phyloP scores from a whole-genome alignment of 805 yeast genomes.

The Candida caryicola region DNA sequence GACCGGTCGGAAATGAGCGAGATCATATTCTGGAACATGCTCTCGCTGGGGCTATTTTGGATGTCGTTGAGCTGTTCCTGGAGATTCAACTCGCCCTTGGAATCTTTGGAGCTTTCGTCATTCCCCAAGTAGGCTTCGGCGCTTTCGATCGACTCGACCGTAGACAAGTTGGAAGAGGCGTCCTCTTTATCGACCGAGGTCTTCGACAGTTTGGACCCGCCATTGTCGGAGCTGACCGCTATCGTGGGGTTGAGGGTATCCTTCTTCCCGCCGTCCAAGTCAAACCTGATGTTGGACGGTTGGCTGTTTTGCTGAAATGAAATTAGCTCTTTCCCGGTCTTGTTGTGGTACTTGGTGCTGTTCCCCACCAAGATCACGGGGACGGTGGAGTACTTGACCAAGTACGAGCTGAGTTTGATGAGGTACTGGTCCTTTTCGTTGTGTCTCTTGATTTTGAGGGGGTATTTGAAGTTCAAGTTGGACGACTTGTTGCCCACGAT shows the following conservation, averaged over 20 bases:
- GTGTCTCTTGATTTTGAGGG: conserved; percentile 23
- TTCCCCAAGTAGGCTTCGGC: conserved; percentile 5
- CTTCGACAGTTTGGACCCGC: neutral
- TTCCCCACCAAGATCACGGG: conserved; percentile 40
- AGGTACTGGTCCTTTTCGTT: conserved; percentile 25
- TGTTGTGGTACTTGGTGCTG: conserved; percentile 16
- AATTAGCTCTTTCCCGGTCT: conserved; percentile 5
- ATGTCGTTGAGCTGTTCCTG: neutral
- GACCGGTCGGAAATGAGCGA: conserved; percentile 26
- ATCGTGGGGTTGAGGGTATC: neutral
- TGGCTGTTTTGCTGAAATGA: neutral
- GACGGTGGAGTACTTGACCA: conserved; percentile 37
- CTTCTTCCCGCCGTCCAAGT: conserved; percentile 1
- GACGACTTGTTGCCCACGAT: conserved; percentile 38
- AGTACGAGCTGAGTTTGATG: conserved; percentile 36
- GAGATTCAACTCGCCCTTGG: neutral
- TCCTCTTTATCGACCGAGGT: neutral
- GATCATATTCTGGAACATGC: conserved; percentile 22
- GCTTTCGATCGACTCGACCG: conserved; percentile 6
- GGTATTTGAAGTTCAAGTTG: conserved; percentile 43
- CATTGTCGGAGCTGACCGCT: neutral
- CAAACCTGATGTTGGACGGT: conserved; percentile 2
- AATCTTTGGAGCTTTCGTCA: neutral
- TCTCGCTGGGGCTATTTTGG: neutral
- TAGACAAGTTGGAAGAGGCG: neutral